Percentiles rank a stretch among this genome's conserved stretches.
Conservation (phyloP, 345 rosid species). For the Citrus cavaleriei region DNA sequence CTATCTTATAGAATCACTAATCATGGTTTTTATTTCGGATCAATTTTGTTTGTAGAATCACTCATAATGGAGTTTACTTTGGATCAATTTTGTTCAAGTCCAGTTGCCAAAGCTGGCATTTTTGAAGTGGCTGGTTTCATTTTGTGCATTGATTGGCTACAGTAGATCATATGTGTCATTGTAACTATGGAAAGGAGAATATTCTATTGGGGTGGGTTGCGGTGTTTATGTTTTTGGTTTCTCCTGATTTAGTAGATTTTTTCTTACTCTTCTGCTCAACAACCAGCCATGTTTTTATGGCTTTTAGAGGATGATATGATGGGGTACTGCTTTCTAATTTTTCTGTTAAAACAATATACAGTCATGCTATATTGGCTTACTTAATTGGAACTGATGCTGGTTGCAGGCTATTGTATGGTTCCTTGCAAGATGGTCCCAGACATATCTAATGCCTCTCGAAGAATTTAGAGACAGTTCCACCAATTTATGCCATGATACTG, state of each 20-base stretch:
- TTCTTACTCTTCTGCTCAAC: not conserved
- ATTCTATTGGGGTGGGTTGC: not conserved
- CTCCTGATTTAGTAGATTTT: not conserved
- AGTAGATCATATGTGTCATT: not conserved
- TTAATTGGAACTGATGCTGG: conserved; percentile 5
- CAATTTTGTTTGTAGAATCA: not conserved
- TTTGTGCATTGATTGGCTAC: not conserved
- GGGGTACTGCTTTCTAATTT: not conserved
- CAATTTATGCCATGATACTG: conserved; percentile 39
- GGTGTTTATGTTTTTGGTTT: not conserved
- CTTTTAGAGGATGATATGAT: not conserved
- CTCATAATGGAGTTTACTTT: not conserved
- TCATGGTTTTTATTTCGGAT: not conserved
- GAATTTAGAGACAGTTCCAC: conserved; percentile 38
- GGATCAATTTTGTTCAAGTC: not conserved
- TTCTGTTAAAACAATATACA: not conserved
- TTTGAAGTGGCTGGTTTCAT: not conserved
- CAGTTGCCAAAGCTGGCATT: not conserved
- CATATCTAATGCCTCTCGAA: conserved; percentile 77
- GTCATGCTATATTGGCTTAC: not conserved
- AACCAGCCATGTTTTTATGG: not conserved
- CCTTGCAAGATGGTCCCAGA: conserved; percentile 92
- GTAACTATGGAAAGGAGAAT: not conserved
- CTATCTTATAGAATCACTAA: not conserved
- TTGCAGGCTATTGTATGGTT: conserved; percentile 95